Percentiles rank a stretch among this genome's conserved stretches.
Evolutionary conservation across 139 green algal genomes (phyloP).

Genomic region (Trebouxia sp.): DNA sequence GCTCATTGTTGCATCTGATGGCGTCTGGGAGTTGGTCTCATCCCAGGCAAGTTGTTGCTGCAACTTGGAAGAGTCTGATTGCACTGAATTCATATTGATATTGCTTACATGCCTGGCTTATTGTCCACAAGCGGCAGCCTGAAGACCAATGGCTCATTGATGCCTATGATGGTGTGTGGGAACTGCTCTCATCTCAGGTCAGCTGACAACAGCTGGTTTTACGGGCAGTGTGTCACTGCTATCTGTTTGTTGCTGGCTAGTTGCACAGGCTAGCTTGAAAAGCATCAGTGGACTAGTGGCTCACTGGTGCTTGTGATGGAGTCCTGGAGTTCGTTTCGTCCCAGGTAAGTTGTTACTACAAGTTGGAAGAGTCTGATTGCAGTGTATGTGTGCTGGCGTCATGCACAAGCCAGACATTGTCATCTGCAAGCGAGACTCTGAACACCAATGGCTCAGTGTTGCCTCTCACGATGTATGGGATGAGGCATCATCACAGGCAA

Average conservation of each 20-base stretch:
- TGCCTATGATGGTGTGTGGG: neutral
- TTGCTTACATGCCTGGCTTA: too few relatives aligned
- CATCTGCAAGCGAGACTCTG: neutral
- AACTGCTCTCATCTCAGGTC: conserved; percentile 18
- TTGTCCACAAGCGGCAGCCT: neutral
- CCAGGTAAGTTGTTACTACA: too few relatives aligned
- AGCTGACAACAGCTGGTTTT: neutral
- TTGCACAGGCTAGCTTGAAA: neutral
- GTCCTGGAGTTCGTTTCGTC: too few relatives aligned
- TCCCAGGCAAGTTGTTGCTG: conserved; percentile 19
- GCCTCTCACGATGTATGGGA: neutral
- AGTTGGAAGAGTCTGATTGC: too few relatives aligned
- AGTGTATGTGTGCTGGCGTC: too few relatives aligned
- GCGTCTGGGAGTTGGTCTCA: conserved; percentile 51
- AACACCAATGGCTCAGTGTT: neutral
- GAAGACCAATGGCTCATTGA: neutral
- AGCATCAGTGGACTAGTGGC: neutral
- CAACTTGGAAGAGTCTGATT: too few relatives aligned
- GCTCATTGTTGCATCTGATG: conserved; percentile 48
- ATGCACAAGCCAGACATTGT: neutral
- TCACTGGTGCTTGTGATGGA: neutral
- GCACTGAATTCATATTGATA: too few relatives aligned
- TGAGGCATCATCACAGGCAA: neutral
- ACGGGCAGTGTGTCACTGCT: neutral
- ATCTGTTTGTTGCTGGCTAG: neutral